phyloP scores from a whole-genome alignment of 371 early-diverging fungal genomes.

The Saksenaea vasiformis region DNA sequence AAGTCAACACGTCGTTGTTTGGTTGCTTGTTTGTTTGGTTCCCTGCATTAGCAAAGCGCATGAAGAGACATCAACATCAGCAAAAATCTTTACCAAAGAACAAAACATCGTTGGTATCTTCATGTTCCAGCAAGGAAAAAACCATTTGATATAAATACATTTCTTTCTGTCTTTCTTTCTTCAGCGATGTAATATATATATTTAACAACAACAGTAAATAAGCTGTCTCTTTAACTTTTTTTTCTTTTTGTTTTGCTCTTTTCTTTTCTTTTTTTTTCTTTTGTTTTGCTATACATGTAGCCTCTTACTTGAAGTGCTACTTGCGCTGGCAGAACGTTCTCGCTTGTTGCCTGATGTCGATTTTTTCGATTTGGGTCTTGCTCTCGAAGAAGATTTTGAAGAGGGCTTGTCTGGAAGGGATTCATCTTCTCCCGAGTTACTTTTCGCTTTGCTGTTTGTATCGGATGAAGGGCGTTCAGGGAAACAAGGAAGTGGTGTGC shows the following conservation, averaged over 20 bases:
- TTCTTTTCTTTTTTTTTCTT: not conserved
- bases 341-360: not conserved
- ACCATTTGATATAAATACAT: not conserved
- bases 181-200: not conserved
- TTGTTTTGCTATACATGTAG: not conserved
- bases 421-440: not conserved
- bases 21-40: not conserved
- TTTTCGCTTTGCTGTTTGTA: not conserved
- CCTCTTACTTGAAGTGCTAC: not conserved
- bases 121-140: slow-evolving; percentile 1
- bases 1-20: not conserved
- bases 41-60: not conserved
- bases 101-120: not conserved
- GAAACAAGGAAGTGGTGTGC: not conserved
- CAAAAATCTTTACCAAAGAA: not conserved
- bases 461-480: not conserved
- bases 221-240: not conserved
- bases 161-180: not conserved
- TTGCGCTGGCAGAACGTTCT: not conserved
- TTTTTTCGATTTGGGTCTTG: not conserved
- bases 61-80: not conserved
- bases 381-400: not conserved
- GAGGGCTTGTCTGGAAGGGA: not conserved
- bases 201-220: not conserved
- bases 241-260: too few relatives aligned